A percentile compares a stretch with the other conserved stretches of the same genome.
phyloP scores from a whole-genome alignment of 495 filamentous ascomycete genomes.

The Penicillium cinerascens region DNA sequence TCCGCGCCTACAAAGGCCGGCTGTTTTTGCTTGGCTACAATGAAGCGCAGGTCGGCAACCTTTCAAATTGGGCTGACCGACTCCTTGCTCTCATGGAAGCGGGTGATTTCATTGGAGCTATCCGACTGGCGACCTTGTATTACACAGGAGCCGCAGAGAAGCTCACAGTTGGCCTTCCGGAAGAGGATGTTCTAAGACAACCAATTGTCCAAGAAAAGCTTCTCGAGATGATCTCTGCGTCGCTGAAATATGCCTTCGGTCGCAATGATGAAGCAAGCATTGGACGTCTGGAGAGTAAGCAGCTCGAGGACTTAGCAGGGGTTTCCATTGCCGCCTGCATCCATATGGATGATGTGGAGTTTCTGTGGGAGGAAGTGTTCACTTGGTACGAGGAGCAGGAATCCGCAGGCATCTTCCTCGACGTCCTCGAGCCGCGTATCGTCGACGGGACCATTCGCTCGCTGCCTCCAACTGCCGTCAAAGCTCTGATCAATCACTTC shows the following conservation, averaged over 20 bases:
- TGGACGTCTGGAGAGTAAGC: conserved; percentile 48
- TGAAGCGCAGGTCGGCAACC: conserved; percentile 79
- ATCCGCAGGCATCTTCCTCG: conserved; percentile 72
- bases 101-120: conserved; percentile 88
- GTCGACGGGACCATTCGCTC: conserved; percentile 69
- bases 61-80: conserved; percentile 98
- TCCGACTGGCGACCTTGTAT: conserved; percentile 84
- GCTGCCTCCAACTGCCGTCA: conserved; percentile 79
- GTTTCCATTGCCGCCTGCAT: conserved; percentile 82
- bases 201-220: conserved; percentile 82
- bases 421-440: conserved; percentile 81
- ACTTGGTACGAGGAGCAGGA: conserved; percentile 80
- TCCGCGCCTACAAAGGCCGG: conserved; percentile 90
- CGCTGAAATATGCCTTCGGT: conserved; percentile 83
- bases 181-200: conserved; percentile 73
- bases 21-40: conserved; percentile 88
- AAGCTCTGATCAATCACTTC: conserved; percentile 78
- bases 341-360: conserved; percentile 69
- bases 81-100: conserved; percentile 94
- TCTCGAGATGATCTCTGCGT: conserved; percentile 91
- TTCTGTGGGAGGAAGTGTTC: conserved; percentile 87
- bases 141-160: conserved; percentile 87
- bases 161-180: conserved; percentile 87
- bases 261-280: conserved; percentile 48
- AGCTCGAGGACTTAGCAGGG: conserved; percentile 73